phyloP scores from a whole-genome alignment of 495 filamentous ascomycete species.

The Neurospora sp. region DNA sequence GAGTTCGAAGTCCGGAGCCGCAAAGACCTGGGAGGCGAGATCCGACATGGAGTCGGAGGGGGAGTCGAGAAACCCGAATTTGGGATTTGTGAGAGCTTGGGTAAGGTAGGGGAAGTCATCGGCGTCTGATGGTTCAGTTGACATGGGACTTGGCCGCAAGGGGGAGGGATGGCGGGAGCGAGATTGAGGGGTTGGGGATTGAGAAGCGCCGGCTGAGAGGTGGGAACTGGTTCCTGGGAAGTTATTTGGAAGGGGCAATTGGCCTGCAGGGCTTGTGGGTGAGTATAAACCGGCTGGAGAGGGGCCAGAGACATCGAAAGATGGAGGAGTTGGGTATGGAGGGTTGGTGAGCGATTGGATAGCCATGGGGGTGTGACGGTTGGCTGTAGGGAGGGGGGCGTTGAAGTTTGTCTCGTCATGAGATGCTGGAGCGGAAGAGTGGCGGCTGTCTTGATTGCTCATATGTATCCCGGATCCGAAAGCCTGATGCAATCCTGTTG shows the following conservation, averaged over 20 bases:
- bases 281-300: background rate
- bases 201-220: background rate
- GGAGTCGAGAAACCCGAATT: background rate
- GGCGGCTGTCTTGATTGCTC: background rate
- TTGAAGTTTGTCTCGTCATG: background rate
- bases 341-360: background rate
- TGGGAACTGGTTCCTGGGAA: background rate
- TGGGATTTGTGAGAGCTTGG: background rate
- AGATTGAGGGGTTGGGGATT: background rate
- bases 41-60: background rate
- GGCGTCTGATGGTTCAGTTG: background rate
- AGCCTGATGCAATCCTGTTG: background rate
- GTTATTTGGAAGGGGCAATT: background rate
- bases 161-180: background rate
- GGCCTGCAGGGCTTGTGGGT: background rate
- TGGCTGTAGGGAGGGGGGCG: background rate
- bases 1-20: slow-evolving; percentile 19
- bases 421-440: background rate
- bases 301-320: background rate
- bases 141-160: background rate
- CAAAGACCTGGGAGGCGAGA: background rate
- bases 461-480: background rate
- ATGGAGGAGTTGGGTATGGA: background rate
- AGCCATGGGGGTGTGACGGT: background rate
- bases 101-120: slow-evolving; percentile 16